Percentiles rank a stretch among this genome's conserved stretches.
phyloP scores from a whole-genome alignment of 306 rosid genomes.

The Alnus glutinosa region DNA sequence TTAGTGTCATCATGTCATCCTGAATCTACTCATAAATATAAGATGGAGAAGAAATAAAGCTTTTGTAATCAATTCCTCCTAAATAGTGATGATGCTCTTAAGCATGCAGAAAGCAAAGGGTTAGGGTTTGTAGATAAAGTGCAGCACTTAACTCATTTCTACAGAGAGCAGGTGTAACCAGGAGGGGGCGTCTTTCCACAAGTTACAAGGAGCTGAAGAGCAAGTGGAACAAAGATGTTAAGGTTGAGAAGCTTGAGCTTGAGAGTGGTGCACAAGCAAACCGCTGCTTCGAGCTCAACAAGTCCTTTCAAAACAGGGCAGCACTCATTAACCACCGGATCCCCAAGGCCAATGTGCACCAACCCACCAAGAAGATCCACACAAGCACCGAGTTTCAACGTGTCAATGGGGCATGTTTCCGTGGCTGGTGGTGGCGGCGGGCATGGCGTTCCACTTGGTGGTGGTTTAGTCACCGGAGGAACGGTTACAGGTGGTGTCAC shows the following conservation, averaged over 20 bases:
- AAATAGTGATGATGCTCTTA: not conserved
- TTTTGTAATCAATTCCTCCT: not conserved
- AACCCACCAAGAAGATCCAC: constrained; percentile 80
- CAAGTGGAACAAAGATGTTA: constrained; percentile 72
- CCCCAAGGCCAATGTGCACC: constrained; percentile 78
- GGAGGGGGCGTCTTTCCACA: constrained; percentile 96
- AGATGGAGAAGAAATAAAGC: not conserved
- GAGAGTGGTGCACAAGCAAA: constrained; percentile 86
- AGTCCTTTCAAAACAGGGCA: constrained; percentile 84
- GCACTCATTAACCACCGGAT: constrained; percentile 70
- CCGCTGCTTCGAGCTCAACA: constrained; percentile 79
- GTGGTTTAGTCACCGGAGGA: constrained; percentile 38
- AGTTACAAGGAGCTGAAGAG: constrained; percentile 85
- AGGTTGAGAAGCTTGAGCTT: constrained; percentile 86
- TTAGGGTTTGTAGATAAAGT: not conserved
- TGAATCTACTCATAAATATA: not conserved
- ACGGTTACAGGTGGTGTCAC: constrained; percentile 22
- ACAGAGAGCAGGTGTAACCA: constrained; percentile 94
- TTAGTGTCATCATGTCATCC: too few species aligned
- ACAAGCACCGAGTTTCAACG: constrained; percentile 77
- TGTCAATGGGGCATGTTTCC: constrained; percentile 82
- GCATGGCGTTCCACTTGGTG: constrained; percentile 40
- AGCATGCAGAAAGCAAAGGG: not conserved
- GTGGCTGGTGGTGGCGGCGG: constrained; percentile 44
- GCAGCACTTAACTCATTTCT: constrained; percentile 39